Evolutionary conservation across 768 basidiomycete species (phyloP), one percentile per base, ranked within the genome.

Genomic region (Phylloporus sp.): DNA sequence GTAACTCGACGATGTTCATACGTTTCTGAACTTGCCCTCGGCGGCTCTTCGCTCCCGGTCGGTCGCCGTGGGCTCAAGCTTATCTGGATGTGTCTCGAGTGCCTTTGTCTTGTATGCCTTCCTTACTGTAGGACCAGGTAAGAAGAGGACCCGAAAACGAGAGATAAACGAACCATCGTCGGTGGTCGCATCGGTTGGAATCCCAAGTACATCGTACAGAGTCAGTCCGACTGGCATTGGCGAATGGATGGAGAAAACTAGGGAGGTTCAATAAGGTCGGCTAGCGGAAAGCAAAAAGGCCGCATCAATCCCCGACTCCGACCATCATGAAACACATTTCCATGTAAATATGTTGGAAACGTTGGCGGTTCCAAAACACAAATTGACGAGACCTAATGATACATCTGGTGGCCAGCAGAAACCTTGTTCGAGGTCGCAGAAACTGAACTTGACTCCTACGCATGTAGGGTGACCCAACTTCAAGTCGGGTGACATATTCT

Each of bases 51-150:
- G 80, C 49, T 78, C 76, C 46, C 70, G 65, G 35, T 74, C 72
- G 34, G 67, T 75, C 8, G 78, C 77, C 24, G 64, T 64, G 29
- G 74, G 79, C 10, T 77, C 77, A 38, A 85, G 75, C 55, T 84
- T 85, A 55, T 86, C 84, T 9, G 84, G 84, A 59, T 86, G 84
- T 1, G 85, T 86, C 61, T 82, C 81, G 22, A 86, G 69, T 9
- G 78, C 82, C 55, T 76, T 80, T 50, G 75, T 76, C 57, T 77
- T 81, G 62, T 85, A 86, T 2, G 82, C 83, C 55, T 72, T 80
- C 41, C 81, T 78, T 46, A 86, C 84, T 63, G 31, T 5, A 22
- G 8, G 35, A 22, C 22, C 14, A 15, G 18, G 43, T 50, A 5
- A 55, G 48, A 36, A 36, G 35, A 22, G 14, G 11, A 37, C n/a